Evolutionary conservation across 768 basidiomycete genomes (phyloP), one percentile per base, ranked within the genome.

Genomic region (Tulasnella sp.): DNA sequence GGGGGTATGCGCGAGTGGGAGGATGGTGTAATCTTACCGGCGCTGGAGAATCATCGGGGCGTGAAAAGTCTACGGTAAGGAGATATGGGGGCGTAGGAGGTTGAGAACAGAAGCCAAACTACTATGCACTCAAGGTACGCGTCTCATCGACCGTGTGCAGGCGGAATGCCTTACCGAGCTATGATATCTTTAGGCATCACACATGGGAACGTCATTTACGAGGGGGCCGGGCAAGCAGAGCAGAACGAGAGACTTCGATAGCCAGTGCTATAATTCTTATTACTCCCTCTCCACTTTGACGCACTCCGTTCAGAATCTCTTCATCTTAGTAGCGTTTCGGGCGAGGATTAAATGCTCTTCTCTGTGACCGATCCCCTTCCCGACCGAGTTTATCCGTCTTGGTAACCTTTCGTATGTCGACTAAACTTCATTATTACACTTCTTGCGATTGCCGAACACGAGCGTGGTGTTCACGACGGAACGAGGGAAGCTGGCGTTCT

Each of bases 311-410:
- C 96, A 87, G 82, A 90, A 92, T 85, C 91, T 93, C 84, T 97
- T 96, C 86, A 99, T 85, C 86, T 91, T 93, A 82, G 89, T 92
- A 14, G 96, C 96, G 82, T 95, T 93, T 87, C 92, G 94, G 77
- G 92, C 90, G 85, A 96, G 97, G 77, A 93, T 89, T 4, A 92
- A 90, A 34, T 88, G 88, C 83, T 95, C 93, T 1, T 92, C 92
- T 85, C 99, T 99, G 87, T 97, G 37, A 37, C 37, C 6, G 37
- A 37, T 37, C 37, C 37, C 37, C 37, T 37, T 2, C 37, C 37
- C 6, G 37, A 6, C 37, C 37, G 37, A 37, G 37, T 37, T 37
- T 37, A 37, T 37, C 37, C 37, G 6, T 37, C 37, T 37, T 37
- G 37, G 37, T 2, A 37, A 37, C 37, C 37, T 37, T 37, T 37